Base-by-base conservation (phyloP, 2,329 filamentous ascomycete genomes). In the Colletotrichum spaethianum region DNA sequence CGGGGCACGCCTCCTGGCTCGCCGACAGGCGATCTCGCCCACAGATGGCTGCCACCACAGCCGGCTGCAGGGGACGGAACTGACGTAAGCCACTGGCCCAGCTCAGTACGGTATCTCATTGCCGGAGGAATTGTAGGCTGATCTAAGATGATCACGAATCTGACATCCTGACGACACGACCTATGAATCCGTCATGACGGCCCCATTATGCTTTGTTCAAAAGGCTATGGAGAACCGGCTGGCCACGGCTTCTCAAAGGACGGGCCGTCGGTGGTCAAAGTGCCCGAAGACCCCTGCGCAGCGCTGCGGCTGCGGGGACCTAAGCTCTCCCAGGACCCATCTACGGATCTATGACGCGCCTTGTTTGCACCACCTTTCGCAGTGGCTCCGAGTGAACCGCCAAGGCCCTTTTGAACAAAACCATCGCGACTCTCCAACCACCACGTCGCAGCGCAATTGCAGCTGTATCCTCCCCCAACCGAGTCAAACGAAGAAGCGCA, bases 311-410 rank as follows among this genome's bases (percentile, higher is more conserved):
- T n/a, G 38, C 33, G 20, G 38, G 28, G 46, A 44, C n/a, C 57
- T 53, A 26, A 63, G 64, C 64, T 68, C 44, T 50, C 42, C 44
- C 57, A 11, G 28, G 28, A 6, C 31, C 46, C 26, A 31, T 26
- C 46, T 65, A 60, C 57, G 53, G 42, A 59, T 69, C 64, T 69
- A 72, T 72, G 69, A 72, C 69, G 69, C 65, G 69, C 65, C 59
- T 42, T 59, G 64, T 72, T 63, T 72, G 57, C 36, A 68, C 42
- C 28, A n/a, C 57, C 33, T 46, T 53, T 5, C 11, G 8, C 33
- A 33, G 16, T 12, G 28, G 26, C 14, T 38, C 23, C n/a, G 28
- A 38, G 18, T 20, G 12, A 48, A 67, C 42, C 33, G 44, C 42
- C 63, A 36, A 16, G 28, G 42, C 12, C 28, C 11, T 26, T 28